A percentile compares a stretch with the other conserved stretches of the same genome.
These are phyloP conservation scores for Boletus barrowsii DNA, from an alignment of 768 basidiomycete species.

Conservation along the genomic window DNA sequence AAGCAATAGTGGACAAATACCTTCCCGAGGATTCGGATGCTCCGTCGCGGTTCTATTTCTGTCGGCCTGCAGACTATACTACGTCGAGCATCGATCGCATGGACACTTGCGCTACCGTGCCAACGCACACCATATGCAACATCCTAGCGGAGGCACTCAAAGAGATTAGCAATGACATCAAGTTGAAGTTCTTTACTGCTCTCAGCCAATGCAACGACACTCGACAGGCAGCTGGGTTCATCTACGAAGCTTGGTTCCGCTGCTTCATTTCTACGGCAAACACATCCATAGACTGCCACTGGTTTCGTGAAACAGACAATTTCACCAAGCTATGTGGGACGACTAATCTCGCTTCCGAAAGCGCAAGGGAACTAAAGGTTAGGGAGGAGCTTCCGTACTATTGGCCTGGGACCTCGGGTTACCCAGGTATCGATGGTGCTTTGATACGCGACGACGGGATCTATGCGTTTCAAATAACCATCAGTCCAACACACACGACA, in stretches of 20 bases:
- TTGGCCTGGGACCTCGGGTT: too few species aligned
- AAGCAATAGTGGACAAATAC: too few species aligned
- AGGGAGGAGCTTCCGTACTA: too few species aligned
- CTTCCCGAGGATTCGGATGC: neutral
- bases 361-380: too few species aligned
- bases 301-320: neutral
- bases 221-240: neutral
- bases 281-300: neutral
- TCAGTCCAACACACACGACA: too few species aligned
- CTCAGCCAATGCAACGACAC: neutral
- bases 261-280: neutral
- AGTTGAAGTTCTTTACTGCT: neutral
- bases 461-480: too few species aligned
- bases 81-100: accelerated
- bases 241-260: neutral
- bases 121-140: neutral
- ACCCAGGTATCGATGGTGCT: too few species aligned
- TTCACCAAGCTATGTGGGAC: neutral
- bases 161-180: neutral
- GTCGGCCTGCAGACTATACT: neutral
- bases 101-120: neutral
- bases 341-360: too few species aligned
- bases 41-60: neutral
- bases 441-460: too few species aligned
- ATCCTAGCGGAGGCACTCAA: neutral